phyloP scores from a whole-genome alignment of 1,284 basidiomycete species.

The Rhizoctonia solani region DNA sequence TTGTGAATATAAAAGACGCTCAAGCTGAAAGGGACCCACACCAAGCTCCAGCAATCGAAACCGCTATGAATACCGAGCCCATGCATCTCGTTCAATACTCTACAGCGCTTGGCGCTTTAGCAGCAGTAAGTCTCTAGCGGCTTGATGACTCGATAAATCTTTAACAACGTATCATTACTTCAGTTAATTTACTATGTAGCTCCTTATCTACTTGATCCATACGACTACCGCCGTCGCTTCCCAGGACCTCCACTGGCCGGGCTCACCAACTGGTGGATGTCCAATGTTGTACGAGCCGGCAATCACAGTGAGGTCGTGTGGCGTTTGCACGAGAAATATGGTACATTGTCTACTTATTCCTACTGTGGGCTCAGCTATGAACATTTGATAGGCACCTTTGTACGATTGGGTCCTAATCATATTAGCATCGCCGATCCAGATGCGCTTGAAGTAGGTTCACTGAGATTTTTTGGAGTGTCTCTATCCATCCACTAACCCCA shows the following conservation, averaged over 20 bases:
- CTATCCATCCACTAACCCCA: background rate
- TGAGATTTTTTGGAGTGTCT: background rate
- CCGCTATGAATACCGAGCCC: too few relatives aligned
- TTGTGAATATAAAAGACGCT: too few relatives aligned
- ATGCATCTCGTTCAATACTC: too few relatives aligned
- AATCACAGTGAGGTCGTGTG: slow-evolving; percentile 79
- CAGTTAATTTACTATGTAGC: slow-evolving; percentile 51
- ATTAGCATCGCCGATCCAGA: too few relatives aligned
- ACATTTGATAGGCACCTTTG: slow-evolving; percentile 66
- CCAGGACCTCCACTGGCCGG: slow-evolving; percentile 78
- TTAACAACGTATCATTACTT: too few relatives aligned
- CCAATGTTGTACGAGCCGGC: slow-evolving; percentile 64
- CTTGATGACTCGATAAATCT: too few relatives aligned
- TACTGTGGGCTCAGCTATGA: background rate
- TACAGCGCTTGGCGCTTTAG: too few relatives aligned
- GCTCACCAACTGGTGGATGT: slow-evolving; percentile 80
- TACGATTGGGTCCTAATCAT: slow-evolving; percentile 86
- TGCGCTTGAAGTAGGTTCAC: slow-evolving; percentile 65
- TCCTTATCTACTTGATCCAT: slow-evolving; percentile 62
- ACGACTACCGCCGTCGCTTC: slow-evolving; percentile 56
- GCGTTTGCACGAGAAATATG: slow-evolving; percentile 73
- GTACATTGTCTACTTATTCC: background rate
- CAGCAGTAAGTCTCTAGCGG: too few relatives aligned
- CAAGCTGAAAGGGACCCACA: too few relatives aligned
- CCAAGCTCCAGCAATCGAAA: too few relatives aligned